Evolutionary conservation across 257 asterid genomes (phyloP), one percentile per base, ranked within the genome.

Genomic region (Coffea eugenioides): DNA sequence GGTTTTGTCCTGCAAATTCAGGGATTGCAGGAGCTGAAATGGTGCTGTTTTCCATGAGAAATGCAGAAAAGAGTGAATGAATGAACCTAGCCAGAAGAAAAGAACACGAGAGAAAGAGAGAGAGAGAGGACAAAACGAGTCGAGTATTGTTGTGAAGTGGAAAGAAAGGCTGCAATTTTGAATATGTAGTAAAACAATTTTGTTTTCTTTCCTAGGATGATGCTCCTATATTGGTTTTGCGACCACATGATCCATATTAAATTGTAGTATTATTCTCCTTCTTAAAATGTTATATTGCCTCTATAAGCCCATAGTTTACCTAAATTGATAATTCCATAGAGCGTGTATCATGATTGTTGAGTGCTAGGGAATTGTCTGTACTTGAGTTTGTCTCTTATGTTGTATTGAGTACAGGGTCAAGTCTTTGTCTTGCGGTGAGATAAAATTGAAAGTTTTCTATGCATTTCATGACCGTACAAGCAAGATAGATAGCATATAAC

Each of bases 361-460:
- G 54, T 25, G 69, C 39, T 25, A 67, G 86, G 76, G 83, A 75
- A 77, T 75, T 66, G 54, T 80, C 23, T 34, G 46, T 82, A 85
- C 80, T 75, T 85, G 75, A 13, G 73, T 82, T 78, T 83, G 93
- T 87, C 91, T 82, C 77, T 73, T 79, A 69, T 57, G 77, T 83
- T 88, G 91, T 85, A 77, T 72, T 76, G 75, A 65, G 46, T 71
- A 18, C 23, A 34, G 83, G 78, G 94, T 87, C 81, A 46, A 52
- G 97, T 90, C 97, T 77, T 71, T 81, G 77, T 91, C 94, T 83
- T 43, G 62, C 78, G 51, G 70, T 79, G 88, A 80, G 43, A 31
- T 83, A 62, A 78, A 80, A 75, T 87, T 87, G 92, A 88, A 86
- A 23, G 74, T 67, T 76, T 36, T 70, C 73, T 82, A 69, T 46